Evolutionary conservation across 345 rosid species (phyloP).

Genomic region (Hibiscus mutabilis): DNA sequence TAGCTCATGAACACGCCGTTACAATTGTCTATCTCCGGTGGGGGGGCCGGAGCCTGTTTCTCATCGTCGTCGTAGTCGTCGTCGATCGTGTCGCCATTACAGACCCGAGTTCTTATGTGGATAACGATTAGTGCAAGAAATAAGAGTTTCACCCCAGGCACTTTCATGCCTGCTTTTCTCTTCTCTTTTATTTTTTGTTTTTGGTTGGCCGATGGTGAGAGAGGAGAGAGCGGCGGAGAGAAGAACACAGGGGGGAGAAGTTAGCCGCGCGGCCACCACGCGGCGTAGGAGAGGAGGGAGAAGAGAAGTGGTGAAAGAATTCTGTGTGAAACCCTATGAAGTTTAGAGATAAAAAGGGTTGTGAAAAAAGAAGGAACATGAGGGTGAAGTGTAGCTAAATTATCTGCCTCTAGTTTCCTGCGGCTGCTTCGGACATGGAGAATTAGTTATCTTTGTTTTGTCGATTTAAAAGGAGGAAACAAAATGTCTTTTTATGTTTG

Average conservation of each 20-base stretch:
- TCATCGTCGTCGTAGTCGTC: neutral
- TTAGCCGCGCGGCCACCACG: neutral
- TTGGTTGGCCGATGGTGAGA: neutral
- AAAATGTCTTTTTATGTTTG: neutral
- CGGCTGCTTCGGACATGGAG: neutral
- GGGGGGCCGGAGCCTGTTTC: neutral
- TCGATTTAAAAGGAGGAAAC: too few relatives aligned
- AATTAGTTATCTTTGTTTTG: neutral
- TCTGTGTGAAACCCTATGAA: neutral
- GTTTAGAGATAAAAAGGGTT: neutral
- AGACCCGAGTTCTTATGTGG: slow-evolving; percentile 11
- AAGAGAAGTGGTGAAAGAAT: neutral
- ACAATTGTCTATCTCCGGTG: neutral
- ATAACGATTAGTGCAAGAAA: slow-evolving; percentile 14
- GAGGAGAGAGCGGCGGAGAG: neutral
- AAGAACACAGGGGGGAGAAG: neutral
- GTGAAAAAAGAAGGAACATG: neutral
- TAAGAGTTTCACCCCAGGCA: slow-evolving; percentile 21
- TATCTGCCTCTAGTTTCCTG: neutral
- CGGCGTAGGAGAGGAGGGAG: neutral
- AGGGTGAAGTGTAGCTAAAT: neutral
- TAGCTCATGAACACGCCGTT: slow-evolving; percentile 22
- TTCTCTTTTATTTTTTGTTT: neutral
- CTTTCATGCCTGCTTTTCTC: slow-evolving; percentile 27
- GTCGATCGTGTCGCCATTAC: neutral